Evolutionary conservation across 2,329 filamentous ascomycete species (phyloP), one percentile per base, ranked within the genome.

Genomic region (Trichoderma semiorbis): DNA sequence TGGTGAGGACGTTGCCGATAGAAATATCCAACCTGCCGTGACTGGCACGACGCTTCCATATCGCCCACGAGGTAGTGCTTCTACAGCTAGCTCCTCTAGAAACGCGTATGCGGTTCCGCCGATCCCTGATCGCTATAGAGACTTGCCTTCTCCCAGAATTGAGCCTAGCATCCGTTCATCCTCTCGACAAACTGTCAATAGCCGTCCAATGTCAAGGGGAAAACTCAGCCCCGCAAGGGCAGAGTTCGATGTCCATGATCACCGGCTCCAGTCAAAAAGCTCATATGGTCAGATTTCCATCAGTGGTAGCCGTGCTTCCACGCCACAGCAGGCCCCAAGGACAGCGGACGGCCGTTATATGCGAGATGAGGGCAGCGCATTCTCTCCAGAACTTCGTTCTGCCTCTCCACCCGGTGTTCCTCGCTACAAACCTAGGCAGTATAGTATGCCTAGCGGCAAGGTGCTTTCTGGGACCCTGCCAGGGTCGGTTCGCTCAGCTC

Each of bases 1-100:
- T 74, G 89, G 86, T n/a, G 90, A 92, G 77, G 89, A 91, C 76
- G 88, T 91, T 2, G 89, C 88, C 2, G 88, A 90, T 74, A 83
- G 90, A 39, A 91, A 91, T 73, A 81, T 89, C 12, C 24, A 72
- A 18, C 32, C 66, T 34, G 26, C 50, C 28, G 21, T 50, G 8
- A 21, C 69, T 11, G 62, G 61, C n/a, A 26, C 71, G 4, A 10
- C 53, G 16, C 32, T 43, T 30, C 26, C 26, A 43, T 36, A 43
- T 57, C 61, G 71, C 16, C 55, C 69, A n/a, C 72, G 50, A n/a
- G 57, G 69, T n/a, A 68, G 69, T 36, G 12, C 53, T 24, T 71
- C 69, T 26, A 57, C 72, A n/a, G 57, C 68, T 16, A 71, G 61
- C 32, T 57, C 32, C 34, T 71, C 30, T 8, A 58, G 21, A 34